Base-by-base conservation (phyloP, 331 rosid species). In the Pyracantha coccinea region DNA sequence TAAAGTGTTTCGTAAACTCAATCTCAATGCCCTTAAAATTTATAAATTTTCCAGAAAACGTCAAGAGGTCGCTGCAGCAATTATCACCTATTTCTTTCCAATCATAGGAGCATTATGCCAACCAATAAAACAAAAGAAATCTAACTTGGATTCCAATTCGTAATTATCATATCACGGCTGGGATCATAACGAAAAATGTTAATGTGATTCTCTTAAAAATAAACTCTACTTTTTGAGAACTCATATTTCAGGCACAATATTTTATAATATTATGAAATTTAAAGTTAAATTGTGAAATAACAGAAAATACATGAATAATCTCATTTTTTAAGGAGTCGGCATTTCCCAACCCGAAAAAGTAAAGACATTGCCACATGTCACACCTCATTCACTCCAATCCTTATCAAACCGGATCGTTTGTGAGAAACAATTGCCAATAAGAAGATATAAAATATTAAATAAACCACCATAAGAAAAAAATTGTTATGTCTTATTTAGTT, bases 101-200 rank as follows among this genome's bases (percentile, higher is more conserved):
- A 73, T 73, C 68, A 73, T 73, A 38, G 20, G 41, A 41, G 69
- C 58, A 73, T 60, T 60, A 60, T 73, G 44, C 69, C 50, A 60
- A 60, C 21, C 59, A 44, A 59, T 35, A 59, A 73, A 73, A 61
- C 66, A 7, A 29, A 59, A 11, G 14, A 41, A 41, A 60, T 73
- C 16, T 25, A 60, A 62, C 59, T 73, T 25, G 44, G 69, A 73
- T 73, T 9, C 45, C 8, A 19, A 59, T 60, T 65, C 23, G 9
- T 21, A 52, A 7, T 52, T 27, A 55, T 31, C 8, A 55, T 54
- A 52, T 52, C 55, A 6, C 20, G 5, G 55, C 20, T 50, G 13
- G 10, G 47, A 10, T 3, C 0, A 38, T 4, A 38, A 38, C 2
- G 4, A 38, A 0, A 38, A 38, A 2, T 38, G 4, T 1, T 38